Conservation (phyloP, 2,329 filamentous ascomycete genomes). For the Botrytis pseudocinerea region DNA sequence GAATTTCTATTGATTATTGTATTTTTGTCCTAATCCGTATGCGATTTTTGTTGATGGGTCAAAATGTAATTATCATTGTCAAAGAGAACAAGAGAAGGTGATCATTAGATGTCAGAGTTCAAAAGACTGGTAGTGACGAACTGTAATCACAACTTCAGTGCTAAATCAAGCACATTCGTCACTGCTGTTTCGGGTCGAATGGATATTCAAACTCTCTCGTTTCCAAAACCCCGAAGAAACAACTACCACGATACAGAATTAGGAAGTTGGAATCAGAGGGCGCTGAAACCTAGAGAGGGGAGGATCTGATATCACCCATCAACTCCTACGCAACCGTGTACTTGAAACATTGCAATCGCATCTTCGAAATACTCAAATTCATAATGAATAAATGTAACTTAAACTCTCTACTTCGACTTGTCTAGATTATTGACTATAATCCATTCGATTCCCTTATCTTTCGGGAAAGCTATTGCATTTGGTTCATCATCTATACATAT, state of each 20-base stretch:
- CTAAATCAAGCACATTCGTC: not conserved
- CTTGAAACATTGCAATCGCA: no score
- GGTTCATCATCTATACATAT: not conserved
- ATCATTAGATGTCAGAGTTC: not conserved
- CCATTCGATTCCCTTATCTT: not conserved
- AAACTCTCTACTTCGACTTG: no score
- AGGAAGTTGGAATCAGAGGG: not conserved
- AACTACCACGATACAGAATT: not conserved
- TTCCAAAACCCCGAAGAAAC: not conserved
- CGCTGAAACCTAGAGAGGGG: fast-evolving
- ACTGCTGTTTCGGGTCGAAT: not conserved
- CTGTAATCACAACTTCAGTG: not conserved
- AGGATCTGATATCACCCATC: not conserved
- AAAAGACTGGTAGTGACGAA: not conserved
- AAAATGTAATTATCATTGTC: not conserved
- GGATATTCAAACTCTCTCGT: not conserved
- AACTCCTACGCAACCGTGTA: no score
- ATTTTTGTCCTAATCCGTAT: not conserved
- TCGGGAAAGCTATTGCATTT: not conserved
- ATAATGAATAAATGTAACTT: no score
- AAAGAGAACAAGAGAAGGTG: not conserved
- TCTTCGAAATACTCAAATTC: no score
- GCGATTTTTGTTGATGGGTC: not conserved
- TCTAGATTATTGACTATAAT: no score
- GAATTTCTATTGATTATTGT: no score